Evolutionary conservation across 2,329 filamentous ascomycete species (phyloP), one percentile per base, ranked within the genome.

Genomic region (Ambrosiella xylebori): DNA sequence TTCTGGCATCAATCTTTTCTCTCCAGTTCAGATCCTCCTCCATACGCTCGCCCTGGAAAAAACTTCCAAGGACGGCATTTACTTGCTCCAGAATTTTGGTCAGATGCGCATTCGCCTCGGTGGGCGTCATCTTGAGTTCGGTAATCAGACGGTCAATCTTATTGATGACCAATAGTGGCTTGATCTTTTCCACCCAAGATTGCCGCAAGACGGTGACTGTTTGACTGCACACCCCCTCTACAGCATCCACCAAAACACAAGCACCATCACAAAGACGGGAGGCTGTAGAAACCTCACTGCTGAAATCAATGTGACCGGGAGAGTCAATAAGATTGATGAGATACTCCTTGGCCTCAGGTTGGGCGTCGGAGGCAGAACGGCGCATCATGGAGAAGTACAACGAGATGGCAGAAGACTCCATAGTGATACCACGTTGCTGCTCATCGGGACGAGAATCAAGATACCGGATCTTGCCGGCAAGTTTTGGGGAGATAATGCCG

Each of bases 321-420:
- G 93, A 97, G 71, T 98, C 93, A 67, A 98, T 98, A 59, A 98
- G 73, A 69, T 98, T 98, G 72, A 98, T 88, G 62, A 98, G 76
- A 67, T 95, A 96, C 70, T 98, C 91, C 67, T 88, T 88, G 17
- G 85, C 77, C 65, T 84, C 78, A 0, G 88, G 84, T 12, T 75
- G 67, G 5, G 80, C 80, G 13, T 88, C 83, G 1, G 85, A 83
- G 1, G 79, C 75, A 41, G 80, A 74, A 64, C 88, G 81, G 64
- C 90, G 80, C 57, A 95, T 74, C 78, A 97, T 88, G 40, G 90
- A 94, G 69, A 98, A 98, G 71, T 86, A 94, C 39, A 98, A 76
- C 0, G 93, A 97, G 63, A 98, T 98, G 62, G 93, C 93, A 5
- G 91, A 97, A 0, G 93, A 97, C 70, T 98, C 93, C 93, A 98